Percentiles rank a stretch among this genome's conserved stretches.
Conservation (phyloP, 306 rosid genomes). For the Sesbania bispinosa region DNA sequence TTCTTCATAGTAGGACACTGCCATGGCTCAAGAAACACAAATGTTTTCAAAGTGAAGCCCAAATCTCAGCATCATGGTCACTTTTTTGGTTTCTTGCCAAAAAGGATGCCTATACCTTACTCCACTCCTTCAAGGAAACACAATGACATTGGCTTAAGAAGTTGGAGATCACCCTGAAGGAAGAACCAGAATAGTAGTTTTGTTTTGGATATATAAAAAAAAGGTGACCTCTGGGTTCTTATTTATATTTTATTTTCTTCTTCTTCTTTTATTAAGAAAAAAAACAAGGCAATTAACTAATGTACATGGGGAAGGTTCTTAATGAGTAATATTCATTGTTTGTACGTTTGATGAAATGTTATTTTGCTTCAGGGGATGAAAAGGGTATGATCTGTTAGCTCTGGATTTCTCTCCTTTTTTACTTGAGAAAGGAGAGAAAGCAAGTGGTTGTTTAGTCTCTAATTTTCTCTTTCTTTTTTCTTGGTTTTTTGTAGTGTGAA, state of each 20-base stretch:
- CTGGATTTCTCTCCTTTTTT: constrained; percentile 32
- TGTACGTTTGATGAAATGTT: constrained; percentile 40
- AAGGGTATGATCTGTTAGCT: constrained; percentile 29
- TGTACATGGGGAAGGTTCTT: constrained; percentile 44
- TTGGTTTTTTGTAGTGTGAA: constrained; percentile 34
- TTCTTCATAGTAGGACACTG: constrained; percentile 41
- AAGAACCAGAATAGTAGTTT: not conserved
- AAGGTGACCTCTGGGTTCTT: constrained; percentile 38
- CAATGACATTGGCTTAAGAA: constrained; percentile 80
- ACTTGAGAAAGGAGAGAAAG: constrained; percentile 34
- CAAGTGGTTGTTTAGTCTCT: constrained; percentile 31
- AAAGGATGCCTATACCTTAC: constrained; percentile 73
- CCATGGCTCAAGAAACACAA: constrained; percentile 49
- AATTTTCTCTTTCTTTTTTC: not conserved
- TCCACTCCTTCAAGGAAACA: constrained; percentile 97
- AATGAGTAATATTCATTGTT: constrained; percentile 41
- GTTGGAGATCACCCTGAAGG: constrained; percentile 72
- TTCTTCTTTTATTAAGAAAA: not conserved
- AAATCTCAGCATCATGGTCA: constrained; percentile 57
- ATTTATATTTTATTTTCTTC: not conserved
- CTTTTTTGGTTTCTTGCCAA: constrained; percentile 79
- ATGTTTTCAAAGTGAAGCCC: constrained; percentile 56
- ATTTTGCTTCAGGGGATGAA: constrained; percentile 30
- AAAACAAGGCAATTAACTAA: constrained; percentile 30
- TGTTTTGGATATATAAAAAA: constrained; percentile 23